Evolutionary conservation across 176 grass and related monocot genomes (phyloP).

Genomic region (Carex kokanica): DNA sequence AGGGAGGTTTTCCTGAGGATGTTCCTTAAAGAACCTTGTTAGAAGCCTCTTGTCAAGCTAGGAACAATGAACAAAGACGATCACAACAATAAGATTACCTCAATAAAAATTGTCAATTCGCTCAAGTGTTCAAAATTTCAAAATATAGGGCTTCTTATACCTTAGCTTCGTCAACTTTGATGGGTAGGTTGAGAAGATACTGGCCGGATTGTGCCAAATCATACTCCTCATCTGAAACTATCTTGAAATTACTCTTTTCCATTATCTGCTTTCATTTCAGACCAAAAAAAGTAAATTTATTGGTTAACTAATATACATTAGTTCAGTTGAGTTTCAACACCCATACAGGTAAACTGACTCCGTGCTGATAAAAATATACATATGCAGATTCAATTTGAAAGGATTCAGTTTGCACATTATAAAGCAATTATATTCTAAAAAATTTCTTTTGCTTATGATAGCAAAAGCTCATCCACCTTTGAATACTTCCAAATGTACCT

Average conservation of each 20-base stretch:
- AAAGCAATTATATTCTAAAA: background rate
- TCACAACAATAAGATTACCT: background rate
- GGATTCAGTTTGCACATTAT: slow-evolving; percentile 1
- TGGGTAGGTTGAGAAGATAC: slow-evolving; percentile 88
- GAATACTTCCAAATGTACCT: background rate
- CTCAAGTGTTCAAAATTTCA: background rate
- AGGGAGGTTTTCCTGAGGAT: slow-evolving; percentile 37
- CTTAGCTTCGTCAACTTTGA: slow-evolving; percentile 95
- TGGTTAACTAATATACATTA: background rate
- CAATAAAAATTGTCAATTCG: slow-evolving; percentile 7
- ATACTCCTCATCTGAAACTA: slow-evolving; percentile 83
- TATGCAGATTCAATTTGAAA: background rate
- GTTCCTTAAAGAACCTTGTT: slow-evolving; percentile 58
- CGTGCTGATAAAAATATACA: background rate
- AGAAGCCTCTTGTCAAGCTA: slow-evolving; percentile 84
- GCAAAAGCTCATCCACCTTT: slow-evolving; percentile 12
- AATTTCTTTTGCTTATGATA: background rate
- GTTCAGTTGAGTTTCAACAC: background rate
- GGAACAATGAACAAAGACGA: slow-evolving; percentile 17
- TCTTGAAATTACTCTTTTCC: slow-evolving; percentile 95
- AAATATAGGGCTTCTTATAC: slow-evolving; percentile 33
- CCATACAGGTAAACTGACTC: background rate
- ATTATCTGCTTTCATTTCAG: slow-evolving; percentile 59
- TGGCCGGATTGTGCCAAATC: slow-evolving; percentile 83
- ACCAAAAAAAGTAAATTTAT: background rate